A percentile compares a stretch with the other conserved stretches of the same genome.
phyloP scores from a whole-genome alignment of 768 basidiomycete genomes.

The Lactarius hengduanensis region DNA sequence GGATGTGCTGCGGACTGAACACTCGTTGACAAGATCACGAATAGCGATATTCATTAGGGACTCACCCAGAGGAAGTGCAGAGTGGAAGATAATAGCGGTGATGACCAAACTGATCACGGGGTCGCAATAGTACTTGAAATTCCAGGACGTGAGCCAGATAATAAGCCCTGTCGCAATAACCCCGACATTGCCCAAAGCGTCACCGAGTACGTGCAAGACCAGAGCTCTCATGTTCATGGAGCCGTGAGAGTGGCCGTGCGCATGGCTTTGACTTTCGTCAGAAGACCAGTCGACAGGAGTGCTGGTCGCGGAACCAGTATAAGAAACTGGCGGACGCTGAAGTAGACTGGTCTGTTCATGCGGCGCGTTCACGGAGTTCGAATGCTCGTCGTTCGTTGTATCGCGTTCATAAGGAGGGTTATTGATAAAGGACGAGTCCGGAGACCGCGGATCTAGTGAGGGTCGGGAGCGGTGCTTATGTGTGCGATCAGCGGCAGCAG shows the following conservation, averaged over 20 bases:
- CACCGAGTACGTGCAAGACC: slow-evolving; percentile 90
- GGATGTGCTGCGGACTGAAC: slow-evolving; percentile 78
- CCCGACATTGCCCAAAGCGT: slow-evolving; percentile 97
- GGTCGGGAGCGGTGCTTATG: slow-evolving; percentile 32
- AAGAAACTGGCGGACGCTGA: slow-evolving; percentile 14
- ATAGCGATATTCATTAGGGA: slow-evolving; percentile 15
- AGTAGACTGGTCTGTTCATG: slow-evolving; percentile 46
- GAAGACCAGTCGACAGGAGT: slow-evolving; percentile 9
- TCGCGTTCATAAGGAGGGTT: slow-evolving; percentile 18
- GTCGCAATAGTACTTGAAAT: slow-evolving; percentile 89
- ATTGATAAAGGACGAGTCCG: slow-evolving; percentile 10
- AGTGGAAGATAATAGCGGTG: slow-evolving; percentile 94
- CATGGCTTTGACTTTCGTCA: slow-evolving; percentile 31
- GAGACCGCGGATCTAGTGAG: slow-evolving; percentile 24
- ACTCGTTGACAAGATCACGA: slow-evolving; percentile 21
- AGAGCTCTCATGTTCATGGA: slow-evolving; percentile 99
- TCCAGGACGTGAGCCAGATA: slow-evolving; percentile 87
- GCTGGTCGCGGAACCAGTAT: background rate
- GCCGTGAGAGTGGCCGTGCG: slow-evolving; percentile 46
- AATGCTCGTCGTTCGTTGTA: background rate
- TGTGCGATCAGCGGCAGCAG: slow-evolving; percentile 31
- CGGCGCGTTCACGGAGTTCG: background rate
- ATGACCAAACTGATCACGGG: slow-evolving; percentile 92
- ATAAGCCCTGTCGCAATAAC: slow-evolving; percentile 94
- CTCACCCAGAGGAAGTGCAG: slow-evolving; percentile 85